A percentile compares a stretch with the other conserved stretches of the same genome.
Evolutionary conservation across 768 basidiomycete genomes (phyloP).

Genomic region (Suillus hirtellus): DNA sequence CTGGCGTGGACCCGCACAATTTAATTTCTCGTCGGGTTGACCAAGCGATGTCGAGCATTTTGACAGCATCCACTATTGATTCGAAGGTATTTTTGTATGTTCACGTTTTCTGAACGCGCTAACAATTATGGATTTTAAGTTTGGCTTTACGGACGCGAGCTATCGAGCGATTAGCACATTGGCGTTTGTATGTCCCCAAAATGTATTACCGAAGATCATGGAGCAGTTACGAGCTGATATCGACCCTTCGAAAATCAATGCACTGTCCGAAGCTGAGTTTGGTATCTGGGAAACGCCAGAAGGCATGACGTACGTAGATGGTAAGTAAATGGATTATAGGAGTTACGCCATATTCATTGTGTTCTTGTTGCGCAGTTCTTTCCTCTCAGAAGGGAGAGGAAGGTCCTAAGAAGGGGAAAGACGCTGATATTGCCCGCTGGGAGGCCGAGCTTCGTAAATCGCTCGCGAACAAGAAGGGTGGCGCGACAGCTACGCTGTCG

Average conservation of each 20-base stretch:
- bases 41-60: conserved; percentile 47
- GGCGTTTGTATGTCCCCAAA: conserved; percentile 73
- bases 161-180: conserved; percentile 75
- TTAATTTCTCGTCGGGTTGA: conserved; percentile 54
- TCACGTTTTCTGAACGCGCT: not conserved
- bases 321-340: conserved; percentile 37
- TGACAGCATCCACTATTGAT: conserved; percentile 47
- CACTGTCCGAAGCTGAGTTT: conserved; percentile 70
- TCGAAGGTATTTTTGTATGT: conserved; percentile 38
- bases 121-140: conserved; percentile 27
- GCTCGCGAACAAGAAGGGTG: conserved; percentile 77
- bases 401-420: conserved; percentile 73
- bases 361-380: conserved; percentile 49
- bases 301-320: conserved; percentile 80
- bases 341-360: not conserved
- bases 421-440: conserved; percentile 90
- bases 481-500: conserved; percentile 53
- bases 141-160: conserved; percentile 63
- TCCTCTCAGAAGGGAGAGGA: conserved; percentile 55
- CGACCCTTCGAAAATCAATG: conserved; percentile 53
- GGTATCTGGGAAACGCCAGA: conserved; percentile 86
- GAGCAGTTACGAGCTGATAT: conserved; percentile 68
- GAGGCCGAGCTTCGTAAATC: conserved; percentile 90
- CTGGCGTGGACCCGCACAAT: conserved; percentile 63
- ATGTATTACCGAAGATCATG: conserved; percentile 68